Conservation (phyloP, 148 eudicot genomes). For the Rhododendron williamsianum region DNA sequence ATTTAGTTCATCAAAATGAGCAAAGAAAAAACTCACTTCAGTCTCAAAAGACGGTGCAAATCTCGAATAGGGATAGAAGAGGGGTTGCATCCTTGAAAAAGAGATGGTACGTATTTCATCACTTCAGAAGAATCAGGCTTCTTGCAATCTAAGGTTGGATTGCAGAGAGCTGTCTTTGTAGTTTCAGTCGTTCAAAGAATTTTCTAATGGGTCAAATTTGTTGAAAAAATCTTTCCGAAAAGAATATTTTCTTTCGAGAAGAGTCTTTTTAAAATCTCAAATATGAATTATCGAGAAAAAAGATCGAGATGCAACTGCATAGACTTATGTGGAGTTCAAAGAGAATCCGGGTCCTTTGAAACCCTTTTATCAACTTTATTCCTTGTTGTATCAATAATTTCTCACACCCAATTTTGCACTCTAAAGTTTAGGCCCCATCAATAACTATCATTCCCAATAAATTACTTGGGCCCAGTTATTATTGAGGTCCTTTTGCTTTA, state of each 20-base stretch:
- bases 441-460: not conserved
- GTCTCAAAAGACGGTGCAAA: not conserved
- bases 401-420: not conserved
- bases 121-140: not conserved
- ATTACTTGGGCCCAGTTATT: not conserved
- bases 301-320: no score
- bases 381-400: not conserved
- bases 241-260: no score
- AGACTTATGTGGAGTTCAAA: no score
- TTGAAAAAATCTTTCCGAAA: no score
- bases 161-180: not conserved
- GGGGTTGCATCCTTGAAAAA: not conserved
- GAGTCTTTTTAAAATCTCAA: no score
- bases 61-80: not conserved
- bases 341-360: not conserved
- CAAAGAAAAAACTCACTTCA: not conserved
- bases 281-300: not conserved
- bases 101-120: not conserved
- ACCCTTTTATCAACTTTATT: not conserved
- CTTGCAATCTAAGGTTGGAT: not conserved
- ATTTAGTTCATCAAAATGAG: not conserved
- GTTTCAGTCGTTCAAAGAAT: not conserved
- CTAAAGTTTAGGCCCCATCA: not conserved
- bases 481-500: not conserved
- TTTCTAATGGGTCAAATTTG: not conserved